Conservation (phyloP, 164 flowering plant genomes). For the Stephania japonica region DNA sequence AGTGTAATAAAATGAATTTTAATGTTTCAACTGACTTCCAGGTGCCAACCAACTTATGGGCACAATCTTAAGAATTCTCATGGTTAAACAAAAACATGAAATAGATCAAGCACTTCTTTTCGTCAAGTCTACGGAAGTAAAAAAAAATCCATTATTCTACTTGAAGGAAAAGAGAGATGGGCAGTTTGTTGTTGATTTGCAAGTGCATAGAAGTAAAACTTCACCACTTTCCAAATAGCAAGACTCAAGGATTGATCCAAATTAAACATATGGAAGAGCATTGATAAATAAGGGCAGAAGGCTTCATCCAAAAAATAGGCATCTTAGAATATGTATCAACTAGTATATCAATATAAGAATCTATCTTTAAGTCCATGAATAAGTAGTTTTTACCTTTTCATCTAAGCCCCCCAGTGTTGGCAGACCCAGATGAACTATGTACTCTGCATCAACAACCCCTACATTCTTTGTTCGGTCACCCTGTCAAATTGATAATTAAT, state of each 20-base stretch:
- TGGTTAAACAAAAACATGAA: not conserved
- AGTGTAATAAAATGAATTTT: too few relatives aligned
- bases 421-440: conserved; percentile 64
- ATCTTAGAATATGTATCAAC: not conserved
- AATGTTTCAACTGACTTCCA: too few relatives aligned
- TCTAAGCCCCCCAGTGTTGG: conserved; percentile 66
- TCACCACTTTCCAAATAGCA: not conserved
- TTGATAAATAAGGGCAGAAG: not conserved
- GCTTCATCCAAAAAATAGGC: not conserved
- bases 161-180: not conserved
- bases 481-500: conserved; percentile 27
- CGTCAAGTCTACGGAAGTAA: not conserved
- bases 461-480: conserved; percentile 76
- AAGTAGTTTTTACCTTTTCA: conserved; percentile 29
- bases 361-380: not conserved
- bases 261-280: not conserved
- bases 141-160: not conserved
- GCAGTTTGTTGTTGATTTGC: not conserved
- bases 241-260: not conserved
- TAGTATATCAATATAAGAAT: not conserved
- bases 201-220: not conserved
- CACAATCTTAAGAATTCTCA: not conserved
- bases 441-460: conserved; percentile 86
- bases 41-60: not conserved
- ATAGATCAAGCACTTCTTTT: not conserved